Conservation (phyloP, 176 grass and related monocot species). For the Ensete glaucum region DNA sequence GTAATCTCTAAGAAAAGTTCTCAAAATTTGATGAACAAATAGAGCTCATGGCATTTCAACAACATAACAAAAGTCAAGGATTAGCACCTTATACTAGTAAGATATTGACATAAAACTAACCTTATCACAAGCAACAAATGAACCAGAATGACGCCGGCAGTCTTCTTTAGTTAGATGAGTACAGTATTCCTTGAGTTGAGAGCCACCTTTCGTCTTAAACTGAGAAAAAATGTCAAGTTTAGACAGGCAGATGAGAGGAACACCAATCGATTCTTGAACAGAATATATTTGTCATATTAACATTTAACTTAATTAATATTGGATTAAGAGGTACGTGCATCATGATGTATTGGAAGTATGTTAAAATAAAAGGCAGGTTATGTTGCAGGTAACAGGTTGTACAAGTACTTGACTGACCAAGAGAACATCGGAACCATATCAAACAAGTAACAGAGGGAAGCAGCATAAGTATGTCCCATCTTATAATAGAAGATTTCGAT, state of each 20-base stretch:
- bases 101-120: constrained; percentile 30
- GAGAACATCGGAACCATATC: too few relatives aligned
- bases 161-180: constrained; percentile 96
- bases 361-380: too few relatives aligned
- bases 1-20: too few relatives aligned
- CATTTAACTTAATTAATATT: too few relatives aligned
- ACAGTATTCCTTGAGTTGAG: constrained; percentile 95
- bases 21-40: background rate
- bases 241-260: constrained; percentile 6
- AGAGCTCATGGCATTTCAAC: background rate
- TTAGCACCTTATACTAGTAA: constrained; percentile 4
- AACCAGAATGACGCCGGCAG: constrained; percentile 73
- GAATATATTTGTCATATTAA: background rate
- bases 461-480: too few relatives aligned
- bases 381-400: too few relatives aligned
- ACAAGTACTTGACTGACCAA: too few relatives aligned
- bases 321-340: too few relatives aligned
- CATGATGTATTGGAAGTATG: too few relatives aligned
- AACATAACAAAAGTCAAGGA: background rate
- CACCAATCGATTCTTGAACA: background rate
- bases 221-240: constrained; percentile 23
- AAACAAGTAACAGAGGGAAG: too few relatives aligned
- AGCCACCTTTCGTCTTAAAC: constrained; percentile 97
- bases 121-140: constrained; percentile 86
- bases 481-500: too few relatives aligned